Evolutionary conservation across 495 filamentous ascomycete genomes (phyloP), one percentile per base, ranked within the genome.

Genomic region (Podospora pseudoanserina): DNA sequence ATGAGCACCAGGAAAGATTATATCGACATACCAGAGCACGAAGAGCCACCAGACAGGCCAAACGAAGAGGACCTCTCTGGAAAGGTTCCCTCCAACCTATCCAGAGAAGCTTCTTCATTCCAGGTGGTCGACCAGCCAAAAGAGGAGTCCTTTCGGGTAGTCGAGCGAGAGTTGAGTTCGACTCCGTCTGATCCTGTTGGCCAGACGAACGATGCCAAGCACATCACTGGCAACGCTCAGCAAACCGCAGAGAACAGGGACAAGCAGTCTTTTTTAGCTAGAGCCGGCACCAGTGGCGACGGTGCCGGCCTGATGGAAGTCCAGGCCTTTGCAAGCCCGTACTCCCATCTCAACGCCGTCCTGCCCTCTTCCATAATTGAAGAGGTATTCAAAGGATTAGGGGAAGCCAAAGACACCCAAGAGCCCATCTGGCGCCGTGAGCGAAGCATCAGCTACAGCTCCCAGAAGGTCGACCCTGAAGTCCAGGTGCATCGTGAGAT

Each of bases 201-300:
- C 63, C 75, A 74, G 65, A 71, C 71, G 6, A 75, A 76, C 60
- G 82, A 83, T 67, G 71, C 72, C 18, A 79, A 78, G 72, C 79
- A 80, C 64, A 70, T 53, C 62, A 69, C 75, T 27, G 72, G 75
- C 55, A 68, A 73, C 2, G 53, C 64, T 3, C 65, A 53, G 5
- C 64, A 73, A 64, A 64, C 32, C 69, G 61, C 71, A 27, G 65
- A 77, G 63, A 75, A 70, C 65, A 75, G 73, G 65, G 70, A 75
- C 62, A 74, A 79, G 74, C 70, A 80, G 79, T 84, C 83, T 87
- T 87, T 87, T 87, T 87, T 87, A 86, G 85, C 70, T 86, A 85
- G 82, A 80, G 83, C 84, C 85, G 85, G 77, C 80, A 85, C 81
- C 80, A 78, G 80, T 84, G 86, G 83, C 82, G 81, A 82, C 83